Base-by-base conservation (phyloP, 306 rosid species). In the Quercus mongolica region DNA sequence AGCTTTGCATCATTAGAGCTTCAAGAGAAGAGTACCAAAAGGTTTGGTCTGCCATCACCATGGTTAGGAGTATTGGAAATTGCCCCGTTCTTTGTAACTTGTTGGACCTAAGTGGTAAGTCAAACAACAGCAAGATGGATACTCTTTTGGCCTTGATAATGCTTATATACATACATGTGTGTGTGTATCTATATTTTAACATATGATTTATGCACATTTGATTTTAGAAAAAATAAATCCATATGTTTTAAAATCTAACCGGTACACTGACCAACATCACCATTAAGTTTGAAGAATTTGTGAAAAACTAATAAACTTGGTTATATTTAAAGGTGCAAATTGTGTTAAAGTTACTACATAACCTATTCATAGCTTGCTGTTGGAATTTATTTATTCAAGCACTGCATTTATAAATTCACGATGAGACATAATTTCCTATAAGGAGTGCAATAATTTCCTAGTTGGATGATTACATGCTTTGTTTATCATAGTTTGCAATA, bases 11-110 rank as follows among this genome's bases (percentile, higher is more conserved):
- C 44, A 82, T 93, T 81, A 86, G 97, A 83, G 83, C 82, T 74
- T 86, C 96, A 5, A 93, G 96, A 35, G 92, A 93, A 77, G 96
- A 91, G 33, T 79, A 90, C 78, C 90, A 93, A 73, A 88, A 87
- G 65, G 90, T 91, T 59, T 93, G 97, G 97, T 76, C 94, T 56
- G 87, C 99, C 12, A 89, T 90, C 69, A 92, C 97, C 57, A 81
- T 92, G 94, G 83, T 92, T 59, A 87, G 81, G 89, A 81, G 67
- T 57, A 91, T 92, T 82, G 90, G 86, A 62, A 90, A 87, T 81
- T 80, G 58, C 78, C 93, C 90, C 0, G 92, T 91, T 57, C 21
- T 90, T 70, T 84, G 92, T 74, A 90, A 87, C 85, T 71, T 91
- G 83, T 78, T 94, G 85, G 90, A 90, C 82, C 76, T 92, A 63